Evolutionary conservation across 495 filamentous ascomycete species (phyloP).

Genomic region (Mytilinidion resinicola): DNA sequence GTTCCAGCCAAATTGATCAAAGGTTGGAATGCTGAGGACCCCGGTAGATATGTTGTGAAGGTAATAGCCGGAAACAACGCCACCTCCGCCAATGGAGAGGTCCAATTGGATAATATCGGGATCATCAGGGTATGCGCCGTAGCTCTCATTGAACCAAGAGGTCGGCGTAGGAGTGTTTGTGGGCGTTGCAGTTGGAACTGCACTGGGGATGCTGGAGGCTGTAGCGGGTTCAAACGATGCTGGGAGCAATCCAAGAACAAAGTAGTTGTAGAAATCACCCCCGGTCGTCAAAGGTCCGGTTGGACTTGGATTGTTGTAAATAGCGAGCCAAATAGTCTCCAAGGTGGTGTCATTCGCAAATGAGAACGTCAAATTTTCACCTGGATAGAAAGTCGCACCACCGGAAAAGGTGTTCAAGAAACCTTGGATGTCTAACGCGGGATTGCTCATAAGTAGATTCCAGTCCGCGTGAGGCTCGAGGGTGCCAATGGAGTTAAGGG

Average conservation of each 20-base stretch:
- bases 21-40: slow-evolving; percentile 49
- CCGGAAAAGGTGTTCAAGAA: slow-evolving; percentile 35
- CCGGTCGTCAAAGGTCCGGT: slow-evolving; percentile 44
- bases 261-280: slow-evolving; percentile 36
- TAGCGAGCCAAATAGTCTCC: slow-evolving; percentile 32
- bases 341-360: slow-evolving; percentile 39
- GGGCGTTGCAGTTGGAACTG: neutral
- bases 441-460: slow-evolving; percentile 43
- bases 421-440: slow-evolving; percentile 40
- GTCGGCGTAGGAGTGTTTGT: neutral
- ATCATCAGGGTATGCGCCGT: slow-evolving; percentile 9
- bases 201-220: neutral
- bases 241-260: slow-evolving; percentile 16
- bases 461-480: slow-evolving; percentile 45
- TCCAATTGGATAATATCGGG: slow-evolving; percentile 7
- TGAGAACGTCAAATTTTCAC: slow-evolving; percentile 38
- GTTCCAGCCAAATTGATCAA: slow-evolving; percentile 34
- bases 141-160: slow-evolving; percentile 11
- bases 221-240: neutral
- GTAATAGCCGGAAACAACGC: slow-evolving; percentile 38
- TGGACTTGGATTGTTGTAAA: slow-evolving; percentile 33
- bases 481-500: slow-evolving; percentile 35
- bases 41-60: slow-evolving; percentile 35
- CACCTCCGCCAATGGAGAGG: neutral
- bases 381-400: slow-evolving; percentile 43